Percentiles rank a stretch among this genome's conserved stretches.
These are phyloP conservation scores for Boletellus emodensis DNA, from an alignment of 768 basidiomycete genomes.

Conservation along the genomic window DNA sequence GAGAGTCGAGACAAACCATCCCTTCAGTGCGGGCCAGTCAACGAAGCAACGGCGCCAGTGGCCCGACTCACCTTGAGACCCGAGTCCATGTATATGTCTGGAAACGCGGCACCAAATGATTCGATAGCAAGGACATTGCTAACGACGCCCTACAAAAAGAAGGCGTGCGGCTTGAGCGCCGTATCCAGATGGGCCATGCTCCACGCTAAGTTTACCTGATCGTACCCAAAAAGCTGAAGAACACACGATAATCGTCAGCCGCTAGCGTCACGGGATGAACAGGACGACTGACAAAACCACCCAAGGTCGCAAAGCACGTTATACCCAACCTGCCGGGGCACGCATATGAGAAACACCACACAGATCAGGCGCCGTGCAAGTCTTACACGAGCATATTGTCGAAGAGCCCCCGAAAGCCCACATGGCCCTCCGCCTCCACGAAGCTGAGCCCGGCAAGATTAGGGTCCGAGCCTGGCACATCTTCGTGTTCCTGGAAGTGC, in stretches of 20 bases:
- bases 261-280: background rate
- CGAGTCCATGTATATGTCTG: conserved; percentile 27
- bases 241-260: background rate
- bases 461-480: background rate
- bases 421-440: conserved; percentile 16
- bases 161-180: background rate
- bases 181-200: background rate
- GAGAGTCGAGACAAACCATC: conserved; percentile 31
- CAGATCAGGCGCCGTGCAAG: background rate
- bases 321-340: conserved; percentile 23
- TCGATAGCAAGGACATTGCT: conserved; percentile 32
- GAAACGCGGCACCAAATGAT: conserved; percentile 33
- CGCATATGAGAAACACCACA: background rate
- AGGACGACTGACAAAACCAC: conserved; percentile 27
- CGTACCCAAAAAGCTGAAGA: conserved; percentile 31
- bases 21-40: conserved; percentile 14
- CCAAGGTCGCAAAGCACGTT: conserved; percentile 30
- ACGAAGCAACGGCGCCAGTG: background rate
- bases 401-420: conserved; percentile 26
- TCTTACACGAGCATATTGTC: conserved; percentile 29
- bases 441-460: conserved; percentile 8
- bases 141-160: conserved; percentile 25
- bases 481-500: conserved; percentile 1
- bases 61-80: conserved; percentile 20
- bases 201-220: conserved; percentile 15